Percentiles rank a stretch among this genome's conserved stretches.
Evolutionary conservation across 306 rosid genomes (phyloP).

Genomic region (apple (Malus domestica)): DNA sequence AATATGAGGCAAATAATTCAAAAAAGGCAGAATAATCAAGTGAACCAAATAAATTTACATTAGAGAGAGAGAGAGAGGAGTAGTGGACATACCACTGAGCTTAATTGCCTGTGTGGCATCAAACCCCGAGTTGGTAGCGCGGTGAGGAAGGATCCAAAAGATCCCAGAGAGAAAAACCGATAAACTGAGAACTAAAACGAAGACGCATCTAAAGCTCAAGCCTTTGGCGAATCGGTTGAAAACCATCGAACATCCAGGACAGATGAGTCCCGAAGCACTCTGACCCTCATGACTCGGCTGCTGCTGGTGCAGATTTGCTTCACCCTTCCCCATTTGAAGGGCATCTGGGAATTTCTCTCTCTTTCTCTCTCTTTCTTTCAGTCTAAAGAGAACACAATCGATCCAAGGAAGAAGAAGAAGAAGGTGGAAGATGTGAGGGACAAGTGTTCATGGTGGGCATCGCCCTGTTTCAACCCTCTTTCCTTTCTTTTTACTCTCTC

Average conservation of each 20-base stretch:
- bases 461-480: background rate
- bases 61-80: background rate
- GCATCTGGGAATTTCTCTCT: constrained; percentile 39
- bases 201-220: constrained; percentile 65
- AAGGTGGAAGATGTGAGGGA: constrained; percentile 16
- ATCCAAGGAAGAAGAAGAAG: constrained; percentile 7
- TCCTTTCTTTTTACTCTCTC: background rate
- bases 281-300: constrained; percentile 23
- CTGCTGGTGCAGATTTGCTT: constrained; percentile 33
- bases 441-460: constrained; percentile 30
- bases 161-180: constrained; percentile 59
- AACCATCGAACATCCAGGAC: constrained; percentile 39
- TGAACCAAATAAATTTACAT: background rate
- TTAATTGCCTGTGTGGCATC: constrained; percentile 61
- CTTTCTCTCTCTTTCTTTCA: background rate
- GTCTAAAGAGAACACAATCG: background rate
- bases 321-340: constrained; percentile 49
- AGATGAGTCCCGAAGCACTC: constrained; percentile 31
- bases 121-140: constrained; percentile 20
- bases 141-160: constrained; percentile 73
- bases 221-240: constrained; percentile 21
- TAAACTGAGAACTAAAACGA: constrained; percentile 49
- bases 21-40: background rate
- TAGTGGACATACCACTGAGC: constrained; percentile 45
- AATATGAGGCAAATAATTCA: background rate